Conservation (phyloP, 805 yeast species). For the Yarrowia sp. region DNA sequence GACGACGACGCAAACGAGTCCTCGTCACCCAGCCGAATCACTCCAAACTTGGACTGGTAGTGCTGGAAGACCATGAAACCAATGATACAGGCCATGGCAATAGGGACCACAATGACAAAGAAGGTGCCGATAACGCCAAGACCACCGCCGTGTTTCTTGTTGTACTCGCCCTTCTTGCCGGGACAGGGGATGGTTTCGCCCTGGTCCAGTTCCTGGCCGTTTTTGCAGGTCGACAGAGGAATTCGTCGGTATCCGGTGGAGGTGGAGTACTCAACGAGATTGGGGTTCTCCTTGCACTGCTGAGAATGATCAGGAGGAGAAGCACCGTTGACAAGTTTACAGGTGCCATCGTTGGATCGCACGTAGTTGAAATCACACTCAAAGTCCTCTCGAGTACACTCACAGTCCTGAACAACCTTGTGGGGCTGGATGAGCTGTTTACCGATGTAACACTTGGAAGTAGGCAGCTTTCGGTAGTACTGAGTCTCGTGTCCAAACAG, state of each 20-base stretch:
- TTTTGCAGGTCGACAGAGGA: slow-evolving; percentile 80
- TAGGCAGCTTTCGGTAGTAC: slow-evolving; percentile 58
- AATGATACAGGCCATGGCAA: slow-evolving; percentile 49
- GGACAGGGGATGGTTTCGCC: slow-evolving; percentile 76
- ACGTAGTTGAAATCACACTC: slow-evolving; percentile 91
- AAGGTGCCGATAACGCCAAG: slow-evolving; percentile 49
- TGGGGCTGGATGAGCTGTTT: slow-evolving; percentile 47
- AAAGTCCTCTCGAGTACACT: slow-evolving; percentile 81
- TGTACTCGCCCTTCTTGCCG: slow-evolving; percentile 70
- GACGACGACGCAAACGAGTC: slow-evolving; percentile 24
- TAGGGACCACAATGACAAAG: slow-evolving; percentile 57
- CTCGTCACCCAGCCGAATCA: slow-evolving; percentile 77
- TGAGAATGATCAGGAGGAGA: slow-evolving; percentile 62
- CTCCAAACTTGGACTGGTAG: slow-evolving; percentile 81
- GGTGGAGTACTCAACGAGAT: slow-evolving; percentile 67
- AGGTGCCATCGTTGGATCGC: slow-evolving; percentile 73
- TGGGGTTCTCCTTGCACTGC: slow-evolving; percentile 54
- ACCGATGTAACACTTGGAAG: slow-evolving; percentile 60
- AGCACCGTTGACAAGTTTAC: slow-evolving; percentile 76
- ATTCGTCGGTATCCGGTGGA: slow-evolving; percentile 91
- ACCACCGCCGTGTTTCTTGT: slow-evolving; percentile 50
- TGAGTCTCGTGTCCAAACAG: slow-evolving; percentile 68
- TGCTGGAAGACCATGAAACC: slow-evolving; percentile 74
- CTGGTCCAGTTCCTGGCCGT: slow-evolving; percentile 71
- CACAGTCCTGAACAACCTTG: slow-evolving; percentile 61